A percentile compares a stretch with the other conserved stretches of the same genome.
These are phyloP conservation scores for Hyaloscypha hepaticicola DNA, from an alignment of 495 filamentous ascomycete genomes.

Conservation along the genomic window DNA sequence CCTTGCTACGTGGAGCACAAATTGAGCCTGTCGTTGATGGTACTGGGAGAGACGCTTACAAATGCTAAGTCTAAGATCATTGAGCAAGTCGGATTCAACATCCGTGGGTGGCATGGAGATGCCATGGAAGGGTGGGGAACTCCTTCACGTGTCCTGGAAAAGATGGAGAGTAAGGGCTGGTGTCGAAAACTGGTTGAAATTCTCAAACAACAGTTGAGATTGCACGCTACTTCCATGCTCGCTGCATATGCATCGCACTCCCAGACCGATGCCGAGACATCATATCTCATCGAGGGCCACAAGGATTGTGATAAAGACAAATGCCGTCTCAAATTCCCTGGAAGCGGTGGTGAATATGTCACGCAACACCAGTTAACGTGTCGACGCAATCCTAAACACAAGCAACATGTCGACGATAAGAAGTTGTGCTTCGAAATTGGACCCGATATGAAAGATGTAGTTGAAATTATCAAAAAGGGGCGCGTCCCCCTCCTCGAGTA, in stretches of 20 bases:
- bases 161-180: not conserved
- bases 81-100: not conserved
- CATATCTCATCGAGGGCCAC: not conserved
- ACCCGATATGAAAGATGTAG: not conserved
- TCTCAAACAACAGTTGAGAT: constrained; percentile 1
- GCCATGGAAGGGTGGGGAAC: constrained; percentile 7
- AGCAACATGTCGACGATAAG: not conserved
- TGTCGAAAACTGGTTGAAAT: constrained; percentile 1
- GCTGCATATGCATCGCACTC: not conserved
- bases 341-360: not conserved
- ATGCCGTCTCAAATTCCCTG: not conserved
- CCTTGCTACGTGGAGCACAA: not conserved
- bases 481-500: not conserved
- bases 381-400: not conserved
- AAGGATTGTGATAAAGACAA: not conserved
- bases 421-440: not conserved
- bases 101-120: constrained; percentile 9
- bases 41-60: constrained; percentile 8
- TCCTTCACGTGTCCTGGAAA: not conserved
- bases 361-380: not conserved
- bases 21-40: constrained; percentile 3
- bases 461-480: not conserved
- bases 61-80: constrained; percentile 5
- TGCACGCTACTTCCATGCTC: not conserved
- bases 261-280: not conserved